Percentiles rank a stretch among this genome's conserved stretches.
phyloP scores from a whole-genome alignment of 371 early-diverging fungal genomes.

The Vairimorpha ceranae region DNA sequence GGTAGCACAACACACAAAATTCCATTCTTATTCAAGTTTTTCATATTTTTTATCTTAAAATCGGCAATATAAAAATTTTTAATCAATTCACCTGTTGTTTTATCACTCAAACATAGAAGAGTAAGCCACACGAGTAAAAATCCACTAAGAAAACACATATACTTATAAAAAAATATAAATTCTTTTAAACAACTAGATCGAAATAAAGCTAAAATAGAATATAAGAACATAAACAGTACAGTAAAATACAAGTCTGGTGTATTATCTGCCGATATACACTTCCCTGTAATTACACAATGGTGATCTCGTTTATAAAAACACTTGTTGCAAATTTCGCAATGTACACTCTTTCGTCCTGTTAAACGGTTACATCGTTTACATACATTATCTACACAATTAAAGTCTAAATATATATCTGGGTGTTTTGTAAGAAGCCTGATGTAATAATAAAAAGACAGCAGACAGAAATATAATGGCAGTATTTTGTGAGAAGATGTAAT shows the following conservation, averaged over 20 bases:
- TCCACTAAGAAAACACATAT: not conserved
- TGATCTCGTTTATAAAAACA: slow-evolving; percentile 62
- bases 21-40: not conserved
- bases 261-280: slow-evolving; percentile 60
- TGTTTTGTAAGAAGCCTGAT: slow-evolving; percentile 13
- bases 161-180: slow-evolving; percentile 19
- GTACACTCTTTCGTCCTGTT: slow-evolving; percentile 36
- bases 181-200: not conserved
- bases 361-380: slow-evolving; percentile 58
- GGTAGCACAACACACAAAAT: slow-evolving; percentile 8
- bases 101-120: slow-evolving; percentile 19
- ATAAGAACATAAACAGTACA: slow-evolving; percentile 24
- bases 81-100: slow-evolving; percentile 36
- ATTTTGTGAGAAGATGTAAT: not conserved
- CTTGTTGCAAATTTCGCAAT: slow-evolving; percentile 58
- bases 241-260: slow-evolving; percentile 28
- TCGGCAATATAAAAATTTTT: not conserved
- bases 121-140: slow-evolving; percentile 28
- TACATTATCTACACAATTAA: slow-evolving; percentile 37
- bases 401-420: slow-evolving; percentile 32
- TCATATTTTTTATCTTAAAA: not conserved
- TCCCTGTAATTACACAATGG: slow-evolving; percentile 60
- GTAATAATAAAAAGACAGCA: slow-evolving; percentile 36
- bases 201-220: not conserved
- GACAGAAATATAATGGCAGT: slow-evolving; percentile 14